A percentile compares a stretch with the other conserved stretches of the same genome.
These are phyloP conservation scores for Alternaria atra DNA, from an alignment of 2,329 filamentous ascomycete genomes.

Conservation along the genomic window DNA sequence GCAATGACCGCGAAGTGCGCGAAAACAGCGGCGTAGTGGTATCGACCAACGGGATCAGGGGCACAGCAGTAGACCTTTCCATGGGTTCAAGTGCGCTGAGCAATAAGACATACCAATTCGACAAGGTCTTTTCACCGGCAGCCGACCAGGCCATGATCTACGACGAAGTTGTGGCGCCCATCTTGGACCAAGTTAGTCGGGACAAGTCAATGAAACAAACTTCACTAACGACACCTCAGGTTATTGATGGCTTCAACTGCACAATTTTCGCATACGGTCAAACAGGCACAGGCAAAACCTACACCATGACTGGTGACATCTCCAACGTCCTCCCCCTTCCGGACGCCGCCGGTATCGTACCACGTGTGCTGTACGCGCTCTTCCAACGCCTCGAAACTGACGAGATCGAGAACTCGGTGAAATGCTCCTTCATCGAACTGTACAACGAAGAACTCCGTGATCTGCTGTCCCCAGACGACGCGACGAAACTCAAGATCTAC, in stretches of 20 bases:
- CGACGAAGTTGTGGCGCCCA: slow-evolving; percentile 92
- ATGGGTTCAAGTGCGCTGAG: slow-evolving; percentile 93
- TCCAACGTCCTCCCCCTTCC: slow-evolving; percentile 87
- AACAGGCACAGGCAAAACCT: slow-evolving; percentile 97
- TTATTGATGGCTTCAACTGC: slow-evolving; percentile 94
- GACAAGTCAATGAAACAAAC: neutral
- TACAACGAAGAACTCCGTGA: slow-evolving; percentile 98
- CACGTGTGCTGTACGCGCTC: slow-evolving; percentile 84
- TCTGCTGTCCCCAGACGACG: slow-evolving; percentile 82
- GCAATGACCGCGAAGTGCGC: slow-evolving; percentile 88
- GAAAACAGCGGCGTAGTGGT: slow-evolving; percentile 97
- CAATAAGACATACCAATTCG: slow-evolving; percentile 97
- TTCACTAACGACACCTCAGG: slow-evolving; percentile 61
- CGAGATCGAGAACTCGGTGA: slow-evolving; percentile 84
- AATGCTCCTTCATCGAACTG: slow-evolving; percentile 97
- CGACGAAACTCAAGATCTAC: slow-evolving; percentile 89
- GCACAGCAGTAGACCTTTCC: slow-evolving; percentile 81
- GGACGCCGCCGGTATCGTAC: slow-evolving; percentile 93
- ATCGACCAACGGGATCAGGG: slow-evolving; percentile 85
- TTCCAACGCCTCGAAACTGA: slow-evolving; percentile 85
- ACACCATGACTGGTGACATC: slow-evolving; percentile 99
- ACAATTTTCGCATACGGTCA: slow-evolving; percentile 99
- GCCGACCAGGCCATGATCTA: slow-evolving; percentile 94
- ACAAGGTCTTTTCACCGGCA: slow-evolving; percentile 94
- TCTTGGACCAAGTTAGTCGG: slow-evolving; percentile 80